phyloP scores from a whole-genome alignment of 2,329 filamentous ascomycete species.

The Talaromyces sp. region DNA sequence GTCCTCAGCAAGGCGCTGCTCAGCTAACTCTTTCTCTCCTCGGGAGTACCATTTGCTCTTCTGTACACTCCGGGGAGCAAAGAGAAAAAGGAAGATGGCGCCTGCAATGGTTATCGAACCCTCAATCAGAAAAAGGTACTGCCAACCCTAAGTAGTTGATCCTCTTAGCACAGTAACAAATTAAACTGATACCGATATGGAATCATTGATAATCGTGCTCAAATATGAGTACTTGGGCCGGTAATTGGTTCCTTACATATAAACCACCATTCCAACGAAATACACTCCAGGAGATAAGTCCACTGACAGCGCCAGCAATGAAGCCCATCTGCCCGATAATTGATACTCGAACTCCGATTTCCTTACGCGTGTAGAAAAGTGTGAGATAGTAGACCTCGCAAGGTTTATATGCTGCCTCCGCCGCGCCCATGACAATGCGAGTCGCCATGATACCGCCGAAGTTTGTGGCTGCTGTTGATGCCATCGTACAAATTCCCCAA shows the following conservation, averaged over 20 bases:
- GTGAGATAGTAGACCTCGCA: constrained; percentile 54
- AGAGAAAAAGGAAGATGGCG: not conserved
- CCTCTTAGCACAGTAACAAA: not conserved
- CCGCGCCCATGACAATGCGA: constrained; percentile 15
- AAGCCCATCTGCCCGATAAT: constrained; percentile 41
- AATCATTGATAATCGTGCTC: not conserved
- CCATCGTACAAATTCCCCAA: constrained; percentile 28
- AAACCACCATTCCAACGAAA: not conserved
- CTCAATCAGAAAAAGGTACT: not conserved
- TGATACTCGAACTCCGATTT: constrained; percentile 44
- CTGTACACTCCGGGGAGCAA: not conserved
- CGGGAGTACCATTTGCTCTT: not conserved
- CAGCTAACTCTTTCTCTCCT: not conserved
- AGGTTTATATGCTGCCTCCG: constrained; percentile 55
- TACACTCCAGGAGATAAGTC: not conserved
- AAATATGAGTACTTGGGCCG: not conserved
- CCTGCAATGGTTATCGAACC: not conserved
- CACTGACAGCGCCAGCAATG: not conserved
- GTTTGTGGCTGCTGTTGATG: not conserved
- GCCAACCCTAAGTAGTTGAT: not conserved
- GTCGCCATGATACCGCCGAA: not conserved
- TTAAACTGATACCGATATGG: not conserved
- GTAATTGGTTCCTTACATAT: not conserved
- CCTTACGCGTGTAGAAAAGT: constrained; percentile 42
- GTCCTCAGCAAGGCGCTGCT: not conserved